Evolutionary conservation across 306 rosid species (phyloP), one percentile per base, ranked within the genome.

Genomic region (Rosa lucieae): DNA sequence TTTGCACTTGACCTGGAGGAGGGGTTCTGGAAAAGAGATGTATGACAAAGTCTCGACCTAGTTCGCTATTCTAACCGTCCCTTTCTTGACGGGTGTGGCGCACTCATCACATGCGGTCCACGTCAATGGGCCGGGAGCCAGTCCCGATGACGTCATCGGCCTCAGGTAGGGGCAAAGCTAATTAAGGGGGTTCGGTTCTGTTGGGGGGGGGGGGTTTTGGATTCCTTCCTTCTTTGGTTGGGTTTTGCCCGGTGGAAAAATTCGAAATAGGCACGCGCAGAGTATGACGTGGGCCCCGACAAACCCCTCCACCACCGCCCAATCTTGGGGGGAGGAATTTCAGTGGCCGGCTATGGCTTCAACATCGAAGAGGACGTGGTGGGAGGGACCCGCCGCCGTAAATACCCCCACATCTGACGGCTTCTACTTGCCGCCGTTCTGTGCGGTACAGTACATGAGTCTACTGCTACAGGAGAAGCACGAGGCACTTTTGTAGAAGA

Each of bases 31-130:
- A 65, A 65, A 26, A 29, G 76, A 26, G 72, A 46, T 26, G 46
- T 35, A 67, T 49, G 74, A 26, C 32, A 39, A 12, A 76, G 84
- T 76, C 78, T 29, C 51, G 71, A 23, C 63, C 68, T 40, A 70
- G 81, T 70, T 76, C 12, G 29, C 35, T 2, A 9, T 35, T 5
- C 8, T 2, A 13, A 3, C 1, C 4, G 51, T 21, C 59, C 7
- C n/a, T 72, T 23, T 63, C 11, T 62, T 80, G 82, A 80, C 73
- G 77, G 53, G 84, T 70, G 42, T 2, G 32, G 32, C 63, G 79
- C 89, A 83, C 81, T 47, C 20, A 35, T n/a, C 74, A 55, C 87
- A 29, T 74, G 87, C 67, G 74, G 80, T 80, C 82, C 82, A 77
- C 82, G 82, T 77, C 82, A 74, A 72, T 8, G 72, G 43, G 39